phyloP scores from a whole-genome alignment of 257 asterid species.

The Solanum acaule region DNA sequence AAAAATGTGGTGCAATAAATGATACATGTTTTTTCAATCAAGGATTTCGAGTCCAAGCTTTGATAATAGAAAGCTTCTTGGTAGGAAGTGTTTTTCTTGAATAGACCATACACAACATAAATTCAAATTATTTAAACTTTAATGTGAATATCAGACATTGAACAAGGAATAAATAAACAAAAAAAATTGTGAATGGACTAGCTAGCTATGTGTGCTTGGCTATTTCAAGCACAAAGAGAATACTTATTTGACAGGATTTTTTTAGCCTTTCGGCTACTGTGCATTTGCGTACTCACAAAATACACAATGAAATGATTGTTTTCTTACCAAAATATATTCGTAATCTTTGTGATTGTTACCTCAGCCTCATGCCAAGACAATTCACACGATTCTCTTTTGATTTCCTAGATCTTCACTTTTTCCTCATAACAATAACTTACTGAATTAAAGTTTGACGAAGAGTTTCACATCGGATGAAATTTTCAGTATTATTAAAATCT shows the following conservation, averaged over 20 bases:
- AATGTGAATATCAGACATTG: background rate
- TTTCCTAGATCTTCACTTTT: background rate
- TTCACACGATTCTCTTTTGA: background rate
- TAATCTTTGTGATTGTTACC: background rate
- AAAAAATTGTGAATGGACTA: background rate
- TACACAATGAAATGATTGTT: background rate
- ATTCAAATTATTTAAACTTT: background rate
- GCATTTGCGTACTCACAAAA: background rate
- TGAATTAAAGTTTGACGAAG: no score
- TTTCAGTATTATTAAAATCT: no score
- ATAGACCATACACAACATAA: rapidly evolving
- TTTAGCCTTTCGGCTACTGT: background rate
- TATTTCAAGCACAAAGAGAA: background rate
- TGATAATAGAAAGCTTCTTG: rapidly evolving
- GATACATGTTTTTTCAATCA: background rate
- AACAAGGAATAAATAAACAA: background rate
- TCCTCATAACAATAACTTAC: background rate
- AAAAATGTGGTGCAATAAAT: background rate
- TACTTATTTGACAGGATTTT: background rate
- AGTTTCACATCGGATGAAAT: no score
- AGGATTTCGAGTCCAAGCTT: rapidly evolving
- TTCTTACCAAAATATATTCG: background rate
- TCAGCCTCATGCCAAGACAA: background rate
- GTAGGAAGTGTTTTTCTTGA: rapidly evolving
- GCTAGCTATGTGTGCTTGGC: background rate